Evolutionary conservation across 768 basidiomycete species (phyloP), one percentile per base, ranked within the genome.

Genomic region (Sporobolomyces pararoseus): DNA sequence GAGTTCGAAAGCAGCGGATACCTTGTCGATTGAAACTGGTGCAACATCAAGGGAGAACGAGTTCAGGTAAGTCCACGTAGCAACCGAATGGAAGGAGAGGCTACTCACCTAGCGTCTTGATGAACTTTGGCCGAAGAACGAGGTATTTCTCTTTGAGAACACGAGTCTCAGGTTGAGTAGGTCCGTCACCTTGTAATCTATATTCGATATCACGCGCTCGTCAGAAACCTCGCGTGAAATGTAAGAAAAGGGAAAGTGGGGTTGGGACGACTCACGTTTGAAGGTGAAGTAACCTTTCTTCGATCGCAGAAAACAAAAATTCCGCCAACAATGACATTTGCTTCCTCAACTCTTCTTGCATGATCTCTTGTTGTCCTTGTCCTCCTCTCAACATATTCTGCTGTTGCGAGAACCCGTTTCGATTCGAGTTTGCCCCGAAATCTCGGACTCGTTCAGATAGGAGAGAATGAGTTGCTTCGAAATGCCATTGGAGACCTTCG

Each of bases 41-140:
- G 39, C 9, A 9, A 9, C 39, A 42, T n/a, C n/a, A 21, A 34
- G 51, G 25, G 14, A 7, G 10, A 52, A n/a, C n/a, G 53, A 35
- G 53, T 16, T 34, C 29, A 32, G n/a, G n/a, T 23, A 32, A 34
- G 32, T 7, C 23, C 37, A 9, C 27, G n/a, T n/a, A 51, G 16
- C 35, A 16, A 57, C 2, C 19, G 32, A 13, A 32, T 27, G 34
- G 12, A 34, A 35, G 34, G 6, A n/a, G 29, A 17, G 19, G 34
- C 25, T 16, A 80, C 89, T 70, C 77, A 93, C 94, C 86, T 2
- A 98, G 83, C 2, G 88, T 88, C 75, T 89, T 86, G 17, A 95
- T 83, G 13, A 91, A 82, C 67, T 88, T 86, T 0, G 91, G 89
- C 35, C 90, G 85, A 46, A 93, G 81, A 37, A 84, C 82, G 52